phyloP scores from a whole-genome alignment of 768 basidiomycete genomes.

The Suillus fuscotomentosus region DNA sequence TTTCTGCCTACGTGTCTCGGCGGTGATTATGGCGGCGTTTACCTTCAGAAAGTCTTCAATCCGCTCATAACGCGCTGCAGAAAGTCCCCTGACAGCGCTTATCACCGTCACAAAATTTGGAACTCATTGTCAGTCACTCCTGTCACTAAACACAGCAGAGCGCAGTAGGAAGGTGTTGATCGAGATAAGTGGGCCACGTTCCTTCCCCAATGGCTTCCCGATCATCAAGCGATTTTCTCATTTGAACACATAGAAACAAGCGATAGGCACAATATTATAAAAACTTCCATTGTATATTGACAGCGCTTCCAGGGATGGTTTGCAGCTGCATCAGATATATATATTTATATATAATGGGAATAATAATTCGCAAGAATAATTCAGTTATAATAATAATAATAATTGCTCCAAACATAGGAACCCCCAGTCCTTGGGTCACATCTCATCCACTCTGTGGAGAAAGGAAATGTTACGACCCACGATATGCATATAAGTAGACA shows the following conservation, averaged over 20 bases:
- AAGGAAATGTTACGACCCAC: not conserved
- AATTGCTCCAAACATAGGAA: not conserved
- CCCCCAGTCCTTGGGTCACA: not conserved
- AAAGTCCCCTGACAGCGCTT: not conserved
- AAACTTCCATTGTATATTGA: not conserved
- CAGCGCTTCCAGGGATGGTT: not conserved
- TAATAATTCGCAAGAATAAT: not conserved
- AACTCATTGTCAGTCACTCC: not conserved
- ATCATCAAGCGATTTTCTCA: not conserved
- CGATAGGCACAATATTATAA: not conserved
- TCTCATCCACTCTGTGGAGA: not conserved
- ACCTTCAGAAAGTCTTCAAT: not conserved
- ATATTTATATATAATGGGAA: not conserved
- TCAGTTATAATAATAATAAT: conserved; percentile 3
- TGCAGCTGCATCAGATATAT: not conserved
- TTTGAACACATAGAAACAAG: not conserved
- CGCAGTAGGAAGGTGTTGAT: not conserved
- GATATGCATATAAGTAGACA: not conserved
- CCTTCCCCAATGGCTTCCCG: too few species aligned
- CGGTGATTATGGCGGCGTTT: conserved; percentile 6
- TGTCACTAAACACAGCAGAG: not conserved
- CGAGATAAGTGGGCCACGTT: not conserved
- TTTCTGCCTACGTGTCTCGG: not conserved
- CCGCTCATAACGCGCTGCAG: not conserved
- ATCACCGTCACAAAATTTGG: not conserved